Evolutionary conservation across 2,329 filamentous ascomycete species (phyloP), one percentile per base, ranked within the genome.

Genomic region (Colletotrichum lini): DNA sequence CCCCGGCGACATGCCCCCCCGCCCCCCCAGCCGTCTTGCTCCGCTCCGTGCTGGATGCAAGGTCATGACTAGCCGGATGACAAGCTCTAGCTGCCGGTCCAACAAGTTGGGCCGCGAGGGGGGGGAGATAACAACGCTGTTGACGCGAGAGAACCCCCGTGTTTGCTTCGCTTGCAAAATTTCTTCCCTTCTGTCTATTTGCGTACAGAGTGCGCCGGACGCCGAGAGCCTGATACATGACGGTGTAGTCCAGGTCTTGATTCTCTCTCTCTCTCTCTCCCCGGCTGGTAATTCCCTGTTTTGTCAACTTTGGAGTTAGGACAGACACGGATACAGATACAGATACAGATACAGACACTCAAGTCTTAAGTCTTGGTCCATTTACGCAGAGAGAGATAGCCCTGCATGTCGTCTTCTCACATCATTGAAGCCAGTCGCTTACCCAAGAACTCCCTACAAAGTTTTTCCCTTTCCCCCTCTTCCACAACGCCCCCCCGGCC

Each of bases 1-100:
- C 26, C 26, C 26, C 45, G n/a, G 44, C 45, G 30, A 50, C 58
- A 50, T 40, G 30, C 13, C 35, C 10, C 26, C 26, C 26, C 26
- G 1, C 23, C 23, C 23, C 26, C 26, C 30, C 26, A n/a, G 7
- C 16, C 40, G 44, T 12, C 10, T 15, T 15, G 45, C 30, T 13
- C 44, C 26, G 58, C 54, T 21, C 35, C 38, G 18, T 58, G 23
- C 30, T 26, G n/a, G 44, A 57, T 57, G 63, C 54, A 47, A 47
- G 42, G 38, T 23, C 68, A 70, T 70, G 64, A 70, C 64, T 70
- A 70, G 64, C 57, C 38, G 18, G 47, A n/a, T 45, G 56, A 7
- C 45, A 10, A 30, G 61, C 56, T 47, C 45, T 56, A 16, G 50
- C 40, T 23, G 50, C 38, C 49, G 26, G 45, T 56, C 35, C n/a